Evolutionary conservation across 148 eudicot genomes (phyloP).

Genomic region (Heliamphora exappendiculata): DNA sequence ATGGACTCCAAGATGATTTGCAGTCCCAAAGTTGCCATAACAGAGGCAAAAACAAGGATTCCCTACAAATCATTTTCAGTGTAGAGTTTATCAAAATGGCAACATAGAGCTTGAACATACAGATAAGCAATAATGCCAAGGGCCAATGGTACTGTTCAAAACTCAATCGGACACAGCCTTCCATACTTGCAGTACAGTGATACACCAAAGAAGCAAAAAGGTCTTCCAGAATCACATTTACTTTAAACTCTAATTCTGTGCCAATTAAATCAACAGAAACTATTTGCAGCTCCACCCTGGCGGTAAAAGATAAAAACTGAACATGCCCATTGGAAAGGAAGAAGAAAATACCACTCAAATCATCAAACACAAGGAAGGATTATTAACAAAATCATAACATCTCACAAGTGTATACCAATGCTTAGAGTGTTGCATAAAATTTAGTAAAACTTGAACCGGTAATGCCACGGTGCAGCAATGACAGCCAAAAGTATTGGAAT

Average conservation of each 20-base stretch:
- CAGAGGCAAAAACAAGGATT: constrained; percentile 92
- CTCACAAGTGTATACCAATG: background rate
- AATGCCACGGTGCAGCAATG: background rate
- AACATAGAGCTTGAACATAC: background rate
- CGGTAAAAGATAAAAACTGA: background rate
- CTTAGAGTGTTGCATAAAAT: background rate
- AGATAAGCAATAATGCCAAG: background rate
- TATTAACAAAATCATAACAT: background rate
- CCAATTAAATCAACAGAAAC: background rate
- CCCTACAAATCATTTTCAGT: constrained; percentile 36
- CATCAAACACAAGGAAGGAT: background rate
- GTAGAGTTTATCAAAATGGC: background rate
- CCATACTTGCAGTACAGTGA: background rate
- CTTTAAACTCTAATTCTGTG: background rate
- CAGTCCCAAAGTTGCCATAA: constrained; percentile 92
- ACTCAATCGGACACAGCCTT: background rate
- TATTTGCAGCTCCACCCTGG: background rate
- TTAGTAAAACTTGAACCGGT: background rate
- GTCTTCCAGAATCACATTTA: background rate
- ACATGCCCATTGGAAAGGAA: background rate
- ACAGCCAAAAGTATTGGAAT: background rate
- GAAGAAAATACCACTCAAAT: background rate
- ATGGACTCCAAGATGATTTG: constrained; percentile 71
- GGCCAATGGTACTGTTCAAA: background rate
- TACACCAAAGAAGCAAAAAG: background rate